Evolutionary conservation across 768 basidiomycete species (phyloP), one percentile per base, ranked within the genome.

Genomic region (Pholiota microspora): DNA sequence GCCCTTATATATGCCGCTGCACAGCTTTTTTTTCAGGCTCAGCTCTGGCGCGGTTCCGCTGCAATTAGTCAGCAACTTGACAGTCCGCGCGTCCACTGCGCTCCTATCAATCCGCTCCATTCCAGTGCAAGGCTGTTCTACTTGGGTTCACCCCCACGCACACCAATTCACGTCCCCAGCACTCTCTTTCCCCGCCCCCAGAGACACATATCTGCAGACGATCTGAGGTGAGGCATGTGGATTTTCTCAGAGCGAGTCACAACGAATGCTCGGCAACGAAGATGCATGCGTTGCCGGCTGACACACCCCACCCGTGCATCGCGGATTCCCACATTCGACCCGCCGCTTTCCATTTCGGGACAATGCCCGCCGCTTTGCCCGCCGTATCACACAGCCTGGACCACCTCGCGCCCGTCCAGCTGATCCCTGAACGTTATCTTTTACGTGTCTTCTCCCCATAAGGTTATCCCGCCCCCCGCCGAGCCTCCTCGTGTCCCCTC

Each of bases 161-260:
- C 35, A 40, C 27, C 16, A 18, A 21, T 42, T 9, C 21, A 42
- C 40, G 23, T 18, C 50, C 51, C 31, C 42, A 45, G 8, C 16
- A 7, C 9, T 16, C 35, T 4, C 46, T 38, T 34, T 23, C 27
- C 10, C 53, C 35, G 16, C 21, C 29, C 35, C 7, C 15, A 12
- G 46, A 7, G 24, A 21, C 54, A 49, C 38, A 45, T 31, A 36
- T 15, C 2, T n/a, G 16, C 32, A 18, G 16, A 6, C 18, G 25
- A 9, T 21, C 47, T 45, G 31, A n/a, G 47, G 21, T 18, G n/a
- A 42, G 27, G 46, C 44, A 45, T 32, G 45, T 49, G 42, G 27
- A 35, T 31, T 38, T 63, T 68, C 67, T 47, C 63, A 65, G 51
- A 65, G 55, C 69, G 69, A 70, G 69, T 70, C 69, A 70, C 62